These are phyloP conservation scores for Leccinum subtestaceum DNA, from an alignment of 768 basidiomycete species.

Conservation along the genomic window DNA sequence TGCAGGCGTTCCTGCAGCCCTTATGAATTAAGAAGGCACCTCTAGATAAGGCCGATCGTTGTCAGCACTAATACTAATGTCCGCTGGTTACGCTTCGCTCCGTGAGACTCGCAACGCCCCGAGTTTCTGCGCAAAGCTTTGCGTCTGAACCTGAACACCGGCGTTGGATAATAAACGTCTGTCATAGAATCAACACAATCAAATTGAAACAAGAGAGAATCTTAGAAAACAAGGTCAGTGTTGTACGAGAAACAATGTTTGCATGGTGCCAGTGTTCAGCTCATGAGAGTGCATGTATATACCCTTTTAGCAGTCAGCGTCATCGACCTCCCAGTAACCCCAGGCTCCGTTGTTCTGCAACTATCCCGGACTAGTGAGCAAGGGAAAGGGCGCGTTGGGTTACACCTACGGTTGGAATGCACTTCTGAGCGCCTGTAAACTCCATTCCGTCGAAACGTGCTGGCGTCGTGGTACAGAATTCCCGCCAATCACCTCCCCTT, in stretches of 20 bases:
- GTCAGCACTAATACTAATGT: neutral
- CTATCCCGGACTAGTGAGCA: no score
- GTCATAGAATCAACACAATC: no score
- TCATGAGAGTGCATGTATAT: no score
- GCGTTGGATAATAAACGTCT: no score
- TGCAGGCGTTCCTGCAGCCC: neutral
- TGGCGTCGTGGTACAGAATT: slow-evolving; percentile 36
- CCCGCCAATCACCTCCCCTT: slow-evolving; percentile 26
- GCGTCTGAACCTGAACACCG: neutral
- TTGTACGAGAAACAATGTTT: no score
- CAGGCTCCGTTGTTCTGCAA: no score
- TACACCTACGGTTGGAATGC: slow-evolving; percentile 11
- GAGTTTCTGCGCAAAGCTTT: neutral
- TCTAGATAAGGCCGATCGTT: neutral
- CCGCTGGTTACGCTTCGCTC: neutral
- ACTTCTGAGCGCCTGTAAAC: slow-evolving; percentile 26
- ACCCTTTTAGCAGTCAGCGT: no score
- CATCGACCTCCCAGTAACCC: no score
- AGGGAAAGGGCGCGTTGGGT: neutral
- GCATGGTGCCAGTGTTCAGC: no score
- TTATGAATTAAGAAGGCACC: neutral
- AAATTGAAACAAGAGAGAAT: no score
- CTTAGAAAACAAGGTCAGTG: no score
- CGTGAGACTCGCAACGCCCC: no score
- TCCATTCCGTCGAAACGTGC: slow-evolving; percentile 22